Evolutionary conservation across 768 basidiomycete species (phyloP), one percentile per base, ranked within the genome.

Genomic region (Podaxis pistillaris): DNA sequence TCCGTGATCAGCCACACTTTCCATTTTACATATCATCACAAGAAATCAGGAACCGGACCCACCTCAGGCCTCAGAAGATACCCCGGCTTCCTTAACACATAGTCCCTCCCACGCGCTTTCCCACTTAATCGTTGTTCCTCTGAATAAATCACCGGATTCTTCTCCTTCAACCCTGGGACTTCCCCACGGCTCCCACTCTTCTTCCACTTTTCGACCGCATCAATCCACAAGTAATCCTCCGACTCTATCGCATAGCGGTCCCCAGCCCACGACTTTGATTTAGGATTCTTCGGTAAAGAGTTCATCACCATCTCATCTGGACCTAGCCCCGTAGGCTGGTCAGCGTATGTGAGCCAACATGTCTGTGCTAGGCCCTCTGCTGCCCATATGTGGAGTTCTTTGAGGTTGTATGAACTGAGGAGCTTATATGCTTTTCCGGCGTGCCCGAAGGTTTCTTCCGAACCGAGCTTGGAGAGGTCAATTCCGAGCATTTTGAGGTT

Each of bases 51-150:
- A n/a, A 46, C 17, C 26, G 15, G 37, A 69, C 83, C 33, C 49
- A 89, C 90, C 83, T 92, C 90, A 0, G 91, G 91, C 28, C 91
- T 74, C 57, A 91, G 70, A 38, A 89, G 73, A 72, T 91, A 91
- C 19, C 65, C 77, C 5, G 71, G 51, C 60, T 77, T 80, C 56
- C 65, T 69, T 3, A 84, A 67, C 12, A 60, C 61, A 70, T 93
- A 93, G 67, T 93, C 91, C 63, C 83, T 78, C 36, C 71, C 71
- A 59, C 52, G 64, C 30, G 65, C 67, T 40, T 63, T 67, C 13
- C 74, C 74, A 1, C 57, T 58, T 15, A 63, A 12, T 47, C 72
- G 68, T 63, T 74, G 69, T 15, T 64, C 56, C 41, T 77, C 71
- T 0, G 71, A 68, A 60, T 75, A 75, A n/a, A 76, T 62, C 11